Conservation (phyloP, 192 early-diverging fungal species). For the Podila epicladia region DNA sequence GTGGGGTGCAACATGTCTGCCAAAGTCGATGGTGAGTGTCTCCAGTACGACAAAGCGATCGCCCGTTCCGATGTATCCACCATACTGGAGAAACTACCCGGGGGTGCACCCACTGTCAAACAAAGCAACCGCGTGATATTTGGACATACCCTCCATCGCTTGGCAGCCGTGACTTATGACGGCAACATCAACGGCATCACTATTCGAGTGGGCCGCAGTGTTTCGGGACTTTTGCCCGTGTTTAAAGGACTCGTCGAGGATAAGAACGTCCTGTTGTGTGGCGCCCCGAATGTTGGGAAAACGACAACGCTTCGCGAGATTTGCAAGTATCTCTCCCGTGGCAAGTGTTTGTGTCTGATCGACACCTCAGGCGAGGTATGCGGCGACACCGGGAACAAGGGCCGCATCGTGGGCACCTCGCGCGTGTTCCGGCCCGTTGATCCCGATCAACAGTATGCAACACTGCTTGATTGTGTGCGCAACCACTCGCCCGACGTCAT, state of each 20-base stretch:
- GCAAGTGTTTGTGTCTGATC: conserved; percentile 19
- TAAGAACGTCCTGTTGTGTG: conserved; percentile 19
- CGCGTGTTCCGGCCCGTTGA: conserved; percentile 11
- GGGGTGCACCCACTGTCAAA: not conserved
- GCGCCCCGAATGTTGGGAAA: conserved; percentile 17
- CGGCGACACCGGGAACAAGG: conserved; percentile 10
- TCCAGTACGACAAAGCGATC: conserved; percentile 12
- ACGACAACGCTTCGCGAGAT: conserved; percentile 13
- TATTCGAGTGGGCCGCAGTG: conserved; percentile 4
- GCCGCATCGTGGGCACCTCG: conserved; percentile 7
- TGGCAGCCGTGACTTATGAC: conserved; percentile 18
- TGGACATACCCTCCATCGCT: conserved; percentile 13
- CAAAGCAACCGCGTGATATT: conserved; percentile 22
- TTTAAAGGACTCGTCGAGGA: conserved; percentile 13
- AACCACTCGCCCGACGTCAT: conserved; percentile 25
- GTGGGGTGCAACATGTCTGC: conserved; percentile 7
- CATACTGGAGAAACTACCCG: conserved; percentile 2
- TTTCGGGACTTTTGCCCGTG: conserved; percentile 8
- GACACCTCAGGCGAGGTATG: conserved; percentile 22
- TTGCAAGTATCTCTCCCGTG: conserved; percentile 17
- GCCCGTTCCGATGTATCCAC: conserved; percentile 3
- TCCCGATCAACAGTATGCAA: conserved; percentile 5
- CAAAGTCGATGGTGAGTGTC: conserved; percentile 9
- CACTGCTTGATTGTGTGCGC: conserved; percentile 12
- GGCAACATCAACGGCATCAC: too few relatives aligned